Conservation (phyloP, 306 rosid species). For the Mimosa bimucronata region DNA sequence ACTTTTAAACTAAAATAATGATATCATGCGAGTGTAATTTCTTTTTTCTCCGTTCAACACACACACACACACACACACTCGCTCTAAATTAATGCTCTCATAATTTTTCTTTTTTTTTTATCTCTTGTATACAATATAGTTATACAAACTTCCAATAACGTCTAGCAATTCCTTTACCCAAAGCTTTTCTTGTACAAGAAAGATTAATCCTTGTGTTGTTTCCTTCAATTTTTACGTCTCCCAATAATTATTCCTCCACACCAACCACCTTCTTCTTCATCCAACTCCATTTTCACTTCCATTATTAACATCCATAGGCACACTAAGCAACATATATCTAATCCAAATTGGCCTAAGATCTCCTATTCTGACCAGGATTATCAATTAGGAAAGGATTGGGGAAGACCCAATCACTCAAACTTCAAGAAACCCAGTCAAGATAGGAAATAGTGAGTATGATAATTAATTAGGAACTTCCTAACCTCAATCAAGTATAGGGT, state of each 20-base stretch:
- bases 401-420: no score
- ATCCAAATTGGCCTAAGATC: no score
- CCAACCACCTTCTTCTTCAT: not conserved
- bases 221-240: not conserved
- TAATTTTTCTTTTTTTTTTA: not conserved
- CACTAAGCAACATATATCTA: no score
- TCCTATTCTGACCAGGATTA: no score
- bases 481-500: no score
- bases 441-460: no score
- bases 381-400: no score
- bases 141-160: not conserved
- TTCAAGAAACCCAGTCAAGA: no score
- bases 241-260: not conserved
- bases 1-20: no score
- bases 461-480: no score
- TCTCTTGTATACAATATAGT: not conserved
- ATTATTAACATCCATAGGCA: not conserved
- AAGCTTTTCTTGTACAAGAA: not conserved
- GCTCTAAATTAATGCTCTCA: not conserved
- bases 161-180: not conserved
- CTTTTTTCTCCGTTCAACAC: not conserved
- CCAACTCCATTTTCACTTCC: not conserved
- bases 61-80: not conserved
- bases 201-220: not conserved
- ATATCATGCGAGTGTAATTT: no score